Evolutionary conservation across 2,329 filamentous ascomycete species (phyloP), one percentile per base, ranked within the genome.

Genomic region (Pseudocercospora crystallina): DNA sequence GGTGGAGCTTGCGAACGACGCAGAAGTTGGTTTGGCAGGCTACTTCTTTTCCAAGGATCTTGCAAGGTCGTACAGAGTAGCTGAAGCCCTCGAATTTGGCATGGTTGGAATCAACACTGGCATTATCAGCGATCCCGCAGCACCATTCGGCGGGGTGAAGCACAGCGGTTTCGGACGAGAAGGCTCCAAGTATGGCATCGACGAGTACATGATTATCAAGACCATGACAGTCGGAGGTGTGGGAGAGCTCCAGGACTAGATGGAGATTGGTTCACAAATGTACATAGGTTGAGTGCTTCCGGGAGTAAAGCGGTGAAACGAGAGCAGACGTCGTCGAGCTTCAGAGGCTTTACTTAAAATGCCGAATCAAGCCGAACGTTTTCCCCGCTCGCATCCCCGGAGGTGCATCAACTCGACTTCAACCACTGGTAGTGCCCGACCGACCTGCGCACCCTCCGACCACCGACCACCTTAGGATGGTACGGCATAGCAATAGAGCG

Each of bases 81-180:
- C 70, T 2, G 69, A 69, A 46, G 65, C 62, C 1, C 61, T 75
- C 5, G 68, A 75, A 53, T 63, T 69, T 35, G 72, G 72, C 11
- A 71, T 73, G 66, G 59, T 65, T 5, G 63, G 61, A 20, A 54
- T 69, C 17, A 68, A 68, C 29, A 59, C 61, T 2, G 64, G 65
- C 5, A 49, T 54, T 37, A 56, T 61, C 17, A 53, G 54, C 10
- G 62, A 60, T 9, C 56, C 54, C 11, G 66, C 63, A 38, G 35
- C 52, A 5, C 67, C 66, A n/a, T 94, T 94, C 65, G 89, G 89
- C 12, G 89, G 89, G 59, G 84, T 94, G 39, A 94, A 94, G 73
- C 78, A 90, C 73, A 89, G 84, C 61, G 89, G 89, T 1, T 90
- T 90, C 61, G 89, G 89, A 2, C 76, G 87, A 38, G 89, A 94